Conservation (phyloP, 352 stramenopile species). For the Phytophthora gonapodyides region DNA sequence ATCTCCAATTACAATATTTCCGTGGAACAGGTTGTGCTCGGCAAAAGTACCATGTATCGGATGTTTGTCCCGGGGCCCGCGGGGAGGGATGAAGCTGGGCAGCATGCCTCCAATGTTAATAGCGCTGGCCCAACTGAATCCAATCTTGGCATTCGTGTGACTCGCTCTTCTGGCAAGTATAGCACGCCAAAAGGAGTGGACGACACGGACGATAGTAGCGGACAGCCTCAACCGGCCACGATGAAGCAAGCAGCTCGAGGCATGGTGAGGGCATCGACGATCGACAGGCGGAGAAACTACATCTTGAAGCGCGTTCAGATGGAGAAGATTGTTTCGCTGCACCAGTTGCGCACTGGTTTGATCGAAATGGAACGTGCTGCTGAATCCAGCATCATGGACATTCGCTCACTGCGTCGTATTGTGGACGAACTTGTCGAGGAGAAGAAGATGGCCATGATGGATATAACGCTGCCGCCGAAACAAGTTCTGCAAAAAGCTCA, state of each 20-base stretch:
- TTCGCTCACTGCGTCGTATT: constrained; percentile 70
- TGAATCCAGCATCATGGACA: constrained; percentile 57
- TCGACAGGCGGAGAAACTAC: constrained; percentile 54
- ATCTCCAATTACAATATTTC: constrained; percentile 83
- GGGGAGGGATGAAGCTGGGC: constrained; percentile 4
- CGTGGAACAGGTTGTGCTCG: constrained; percentile 77
- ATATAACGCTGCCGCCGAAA: constrained; percentile 72
- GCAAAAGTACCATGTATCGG: constrained; percentile 85
- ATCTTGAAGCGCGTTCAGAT: constrained; percentile 59
- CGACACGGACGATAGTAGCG: constrained; percentile 12
- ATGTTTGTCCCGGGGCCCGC: constrained; percentile 60
- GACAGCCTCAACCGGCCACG: constrained; percentile 49
- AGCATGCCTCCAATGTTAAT: constrained; percentile 7
- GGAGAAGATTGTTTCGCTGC: constrained; percentile 72
- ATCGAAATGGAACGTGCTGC: constrained; percentile 52
- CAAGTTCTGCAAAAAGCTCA: constrained; percentile 67
- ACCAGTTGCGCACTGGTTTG: constrained; percentile 62
- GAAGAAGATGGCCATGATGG: constrained; percentile 55
- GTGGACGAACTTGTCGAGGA: constrained; percentile 61
- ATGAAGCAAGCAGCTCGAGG: constrained; percentile 60
- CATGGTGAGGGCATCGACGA: constrained; percentile 58
- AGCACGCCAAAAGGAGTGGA: constrained; percentile 28
- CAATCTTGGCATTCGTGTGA: constrained; percentile 32
- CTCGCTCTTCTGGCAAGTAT: constrained; percentile 35
- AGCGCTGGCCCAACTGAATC: constrained; percentile 6